Base-by-base conservation (phyloP, 2,329 filamentous ascomycete species). In the Sordariomycetes sp. region DNA sequence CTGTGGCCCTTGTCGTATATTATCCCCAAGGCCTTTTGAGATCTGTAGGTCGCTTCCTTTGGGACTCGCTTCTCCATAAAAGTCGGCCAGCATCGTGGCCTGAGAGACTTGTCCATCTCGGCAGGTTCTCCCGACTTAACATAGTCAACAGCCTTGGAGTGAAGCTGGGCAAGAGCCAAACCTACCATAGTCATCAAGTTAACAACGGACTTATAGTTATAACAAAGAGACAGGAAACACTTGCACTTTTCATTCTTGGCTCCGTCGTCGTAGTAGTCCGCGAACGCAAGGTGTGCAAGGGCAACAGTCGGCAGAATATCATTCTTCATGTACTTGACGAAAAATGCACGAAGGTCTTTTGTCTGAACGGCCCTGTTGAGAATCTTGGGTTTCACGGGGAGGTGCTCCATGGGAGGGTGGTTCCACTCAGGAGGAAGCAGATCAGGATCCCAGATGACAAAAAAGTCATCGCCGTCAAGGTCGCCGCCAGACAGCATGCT, bases 401-500 rank as follows among this genome's bases (percentile, higher is more conserved):
- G 74, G 65, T 90, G 94, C 61, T 87, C 78, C 89, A 97, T 96
- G 0, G 94, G 85, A 0, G 78, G 72, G 36, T 80, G 75, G 62
- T 94, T 89, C 81, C 87, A 89, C 55, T 80, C 72, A 1, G 69
- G 62, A 0, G 89, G 89, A 28, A 95, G 74, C 7, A 99, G 73
- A 15, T 81, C 78, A 24, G 76, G 68, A 62, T 99, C 91, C 92
- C 94, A 99, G 52, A 96, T 86, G 5, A 97, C 84, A 57, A 97
- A 85, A 67, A 90, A 99, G 66, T 99, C 94, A 64, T 99, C 94
- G 0, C 94, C 94, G 65, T 99, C 94, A 0, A 99, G 78, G 65
- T 99, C 94, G 0, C 94, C 94, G 1, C 94, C 94, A 3, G 94
- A 96, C 61, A 94, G 90, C 92, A 97, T 97, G 64, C 87, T 90